These are phyloP conservation scores for Rhododendron griersonianum DNA, from an alignment of 148 eudicot species.

Conservation along the genomic window DNA sequence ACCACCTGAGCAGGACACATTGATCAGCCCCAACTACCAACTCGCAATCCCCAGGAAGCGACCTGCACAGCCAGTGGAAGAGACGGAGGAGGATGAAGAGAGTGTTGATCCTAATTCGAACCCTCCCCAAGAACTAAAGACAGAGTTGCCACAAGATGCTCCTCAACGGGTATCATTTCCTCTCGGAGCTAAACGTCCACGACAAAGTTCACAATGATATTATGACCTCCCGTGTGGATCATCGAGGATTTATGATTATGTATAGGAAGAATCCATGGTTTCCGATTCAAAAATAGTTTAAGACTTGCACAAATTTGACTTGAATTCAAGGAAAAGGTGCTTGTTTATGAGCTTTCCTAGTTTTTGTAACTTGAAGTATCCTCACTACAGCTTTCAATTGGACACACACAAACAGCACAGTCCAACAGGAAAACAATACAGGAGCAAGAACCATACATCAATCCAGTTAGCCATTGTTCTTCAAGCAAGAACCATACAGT, in stretches of 20 bases:
- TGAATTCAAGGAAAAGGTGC: background rate
- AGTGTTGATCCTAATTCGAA: slow-evolving; percentile 37
- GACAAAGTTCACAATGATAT: slow-evolving; percentile 8
- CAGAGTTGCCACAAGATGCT: slow-evolving; percentile 38
- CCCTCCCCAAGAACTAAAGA: slow-evolving; percentile 51
- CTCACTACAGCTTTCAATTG: background rate
- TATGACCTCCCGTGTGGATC: no score
- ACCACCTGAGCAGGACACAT: slow-evolving; percentile 82
- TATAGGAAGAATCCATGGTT: background rate
- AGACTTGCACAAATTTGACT: background rate
- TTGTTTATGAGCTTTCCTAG: background rate
- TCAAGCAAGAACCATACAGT: slow-evolving; percentile 15
- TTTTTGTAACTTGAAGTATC: background rate
- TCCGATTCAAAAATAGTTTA: background rate
- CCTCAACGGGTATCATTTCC: slow-evolving; percentile 78
- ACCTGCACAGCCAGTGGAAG: slow-evolving; percentile 45
- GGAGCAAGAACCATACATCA: background rate
- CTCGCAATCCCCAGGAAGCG: slow-evolving; percentile 51
- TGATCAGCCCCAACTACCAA: slow-evolving; percentile 80
- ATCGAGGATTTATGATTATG: background rate
- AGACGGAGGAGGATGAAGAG: slow-evolving; percentile 60
- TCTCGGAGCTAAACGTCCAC: slow-evolving; percentile 53
- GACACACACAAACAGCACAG: background rate
- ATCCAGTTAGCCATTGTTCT: slow-evolving; percentile 20
- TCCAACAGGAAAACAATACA: background rate